A percentile compares a stretch with the other conserved stretches of the same genome.
Conservation (phyloP, 345 rosid species). For the Melaleuca alternifolia region DNA sequence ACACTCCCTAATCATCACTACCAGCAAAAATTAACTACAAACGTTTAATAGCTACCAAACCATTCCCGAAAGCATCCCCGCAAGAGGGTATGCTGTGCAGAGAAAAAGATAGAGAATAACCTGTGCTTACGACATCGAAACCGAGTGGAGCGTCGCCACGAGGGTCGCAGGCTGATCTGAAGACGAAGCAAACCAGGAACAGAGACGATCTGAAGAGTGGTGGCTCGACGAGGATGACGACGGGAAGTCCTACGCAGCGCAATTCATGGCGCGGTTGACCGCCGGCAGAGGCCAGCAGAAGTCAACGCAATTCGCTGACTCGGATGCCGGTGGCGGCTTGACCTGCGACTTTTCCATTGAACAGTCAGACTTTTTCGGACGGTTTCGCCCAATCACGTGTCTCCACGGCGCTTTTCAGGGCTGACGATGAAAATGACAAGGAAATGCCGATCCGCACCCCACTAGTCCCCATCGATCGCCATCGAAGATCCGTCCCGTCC, state of each 20-base stretch:
- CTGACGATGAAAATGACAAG: accelerated
- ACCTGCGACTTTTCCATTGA: background rate
- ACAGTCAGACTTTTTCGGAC: no score
- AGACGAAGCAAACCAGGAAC: background rate
- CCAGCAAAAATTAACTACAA: no score
- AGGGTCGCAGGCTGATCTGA: background rate
- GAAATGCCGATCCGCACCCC: background rate
- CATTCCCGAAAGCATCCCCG: background rate
- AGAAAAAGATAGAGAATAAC: no score
- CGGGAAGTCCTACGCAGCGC: no score
- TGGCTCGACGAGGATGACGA: no score
- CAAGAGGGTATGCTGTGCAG: background rate
- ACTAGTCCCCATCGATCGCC: background rate
- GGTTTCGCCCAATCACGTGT: background rate
- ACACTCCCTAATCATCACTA: no score
- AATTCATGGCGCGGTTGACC: background rate
- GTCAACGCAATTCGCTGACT: background rate
- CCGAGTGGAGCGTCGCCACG: background rate
- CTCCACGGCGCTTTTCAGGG: accelerated
- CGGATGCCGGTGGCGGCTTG: background rate
- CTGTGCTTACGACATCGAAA: background rate
- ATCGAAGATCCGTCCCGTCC: no score
- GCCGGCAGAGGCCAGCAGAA: background rate
- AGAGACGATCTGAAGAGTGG: background rate
- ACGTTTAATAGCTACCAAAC: no score